Conservation (phyloP, 164 flowering plant genomes). For the Amborella trichopoda region DNA sequence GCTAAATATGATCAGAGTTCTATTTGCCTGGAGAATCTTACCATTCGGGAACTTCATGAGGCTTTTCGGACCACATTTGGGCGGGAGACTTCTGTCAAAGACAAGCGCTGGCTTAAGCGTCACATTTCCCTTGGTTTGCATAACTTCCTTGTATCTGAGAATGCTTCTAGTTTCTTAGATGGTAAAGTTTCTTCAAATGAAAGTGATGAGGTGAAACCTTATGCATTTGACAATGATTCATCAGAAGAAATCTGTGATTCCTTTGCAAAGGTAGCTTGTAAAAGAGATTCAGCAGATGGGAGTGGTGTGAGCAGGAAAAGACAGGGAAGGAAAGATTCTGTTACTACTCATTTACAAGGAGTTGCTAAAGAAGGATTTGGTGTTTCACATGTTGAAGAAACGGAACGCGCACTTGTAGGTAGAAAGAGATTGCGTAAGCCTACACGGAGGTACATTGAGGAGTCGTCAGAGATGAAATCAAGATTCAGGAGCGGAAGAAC, state of each 20-base stretch:
- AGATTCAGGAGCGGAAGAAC: conserved; percentile 13
- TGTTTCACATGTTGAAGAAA: conserved; percentile 9
- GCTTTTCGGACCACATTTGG: conserved; percentile 22
- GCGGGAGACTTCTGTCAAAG: conserved; percentile 16
- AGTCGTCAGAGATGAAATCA: conserved; percentile 24
- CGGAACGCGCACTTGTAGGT: conserved; percentile 6
- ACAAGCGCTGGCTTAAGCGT: conserved; percentile 25
- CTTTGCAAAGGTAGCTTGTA: conserved; percentile 2
- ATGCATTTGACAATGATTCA: conserved; percentile 8
- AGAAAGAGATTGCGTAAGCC: conserved; percentile 59
- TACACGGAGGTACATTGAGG: conserved; percentile 60
- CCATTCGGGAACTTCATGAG: conserved; percentile 19
- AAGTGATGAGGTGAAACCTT: conserved; percentile 11
- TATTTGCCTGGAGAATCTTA: conserved; percentile 15
- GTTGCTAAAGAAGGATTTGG: conserved; percentile 8
- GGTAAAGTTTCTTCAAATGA: conserved; percentile 14
- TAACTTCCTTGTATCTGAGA: conserved; percentile 16
- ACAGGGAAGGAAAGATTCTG: conserved; percentile 4
- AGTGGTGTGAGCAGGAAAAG: conserved; percentile 2
- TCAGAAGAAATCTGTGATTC: conserved; percentile 5
- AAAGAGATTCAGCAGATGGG: conserved; percentile 2
- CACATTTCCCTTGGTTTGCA: conserved; percentile 18
- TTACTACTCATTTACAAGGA: conserved; percentile 11
- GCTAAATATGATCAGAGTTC: conserved; percentile 12
- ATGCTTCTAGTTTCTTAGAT: conserved; percentile 16